phyloP scores from a whole-genome alignment of 345 rosid species.

The Crucihimalaya himalaica region DNA sequence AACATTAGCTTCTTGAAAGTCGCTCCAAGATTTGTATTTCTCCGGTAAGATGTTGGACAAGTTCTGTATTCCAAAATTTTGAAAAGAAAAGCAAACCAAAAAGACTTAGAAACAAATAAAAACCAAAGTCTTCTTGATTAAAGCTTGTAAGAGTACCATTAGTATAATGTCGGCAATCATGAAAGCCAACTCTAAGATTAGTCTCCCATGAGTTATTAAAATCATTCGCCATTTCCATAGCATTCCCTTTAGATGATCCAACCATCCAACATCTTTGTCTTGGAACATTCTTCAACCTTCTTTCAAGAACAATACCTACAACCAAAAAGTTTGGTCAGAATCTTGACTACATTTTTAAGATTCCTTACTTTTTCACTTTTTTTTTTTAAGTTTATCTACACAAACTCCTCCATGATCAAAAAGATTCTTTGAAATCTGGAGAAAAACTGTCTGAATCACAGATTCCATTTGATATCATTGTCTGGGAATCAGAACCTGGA shows the following conservation, averaged over 20 bases:
- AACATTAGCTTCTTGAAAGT: slow-evolving; percentile 38
- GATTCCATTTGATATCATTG: slow-evolving; percentile 31
- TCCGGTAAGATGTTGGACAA: slow-evolving; percentile 79
- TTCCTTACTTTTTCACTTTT: not conserved
- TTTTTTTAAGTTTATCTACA: not conserved
- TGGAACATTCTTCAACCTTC: slow-evolving; percentile 62
- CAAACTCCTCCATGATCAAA: not conserved
- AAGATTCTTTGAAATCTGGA: slow-evolving; percentile 20
- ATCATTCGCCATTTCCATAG: slow-evolving; percentile 48
- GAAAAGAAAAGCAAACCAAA: not conserved
- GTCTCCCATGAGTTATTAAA: slow-evolving; percentile 63
- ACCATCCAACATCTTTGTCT: slow-evolving; percentile 69
- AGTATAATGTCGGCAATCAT: slow-evolving; percentile 77
- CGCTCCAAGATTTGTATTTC: slow-evolving; percentile 53
- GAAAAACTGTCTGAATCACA: not conserved
- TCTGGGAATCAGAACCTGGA: slow-evolving; percentile 39
- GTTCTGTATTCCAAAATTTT: slow-evolving; percentile 43
- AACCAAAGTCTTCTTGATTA: not conserved
- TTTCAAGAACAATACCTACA: slow-evolving; percentile 52
- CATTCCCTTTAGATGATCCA: slow-evolving; percentile 55
- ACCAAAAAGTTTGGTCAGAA: not conserved
- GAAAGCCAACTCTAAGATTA: slow-evolving; percentile 62
- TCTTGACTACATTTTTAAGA: slow-evolving; percentile 8
- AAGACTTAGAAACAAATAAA: not conserved
- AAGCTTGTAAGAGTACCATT: slow-evolving; percentile 46